Evolutionary conservation across 2,329 filamentous ascomycete genomes (phyloP).

Genomic region (Paecilomyces variotii): DNA sequence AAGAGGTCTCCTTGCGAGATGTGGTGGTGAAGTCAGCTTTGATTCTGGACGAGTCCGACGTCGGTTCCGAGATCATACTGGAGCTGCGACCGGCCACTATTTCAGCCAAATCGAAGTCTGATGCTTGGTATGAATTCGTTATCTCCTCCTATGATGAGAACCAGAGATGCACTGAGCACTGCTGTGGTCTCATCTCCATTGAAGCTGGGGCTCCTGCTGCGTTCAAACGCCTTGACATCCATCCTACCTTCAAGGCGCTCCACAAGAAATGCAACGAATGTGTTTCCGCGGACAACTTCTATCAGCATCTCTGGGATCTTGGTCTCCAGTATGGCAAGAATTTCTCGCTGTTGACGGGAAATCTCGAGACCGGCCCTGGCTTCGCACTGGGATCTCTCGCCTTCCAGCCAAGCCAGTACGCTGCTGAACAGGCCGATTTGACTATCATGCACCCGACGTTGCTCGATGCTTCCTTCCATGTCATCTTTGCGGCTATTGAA

Average conservation of each 20-base stretch:
- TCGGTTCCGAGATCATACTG: constrained; percentile 12
- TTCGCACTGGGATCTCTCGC: constrained; percentile 12
- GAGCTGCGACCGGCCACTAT: constrained; percentile 8
- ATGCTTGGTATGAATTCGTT: constrained; percentile 14
- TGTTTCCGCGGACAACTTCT: constrained; percentile 8
- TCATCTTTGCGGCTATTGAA: constrained; percentile 14
- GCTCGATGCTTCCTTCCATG: constrained; percentile 14
- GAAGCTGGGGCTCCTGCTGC: constrained; percentile 9
- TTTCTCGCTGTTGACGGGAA: constrained; percentile 12
- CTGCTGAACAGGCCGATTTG: constrained; percentile 1
- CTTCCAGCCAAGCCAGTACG: constrained; percentile 7
- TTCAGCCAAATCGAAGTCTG: constrained; percentile 9
- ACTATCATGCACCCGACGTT: constrained; percentile 14
- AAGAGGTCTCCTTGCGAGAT: neutral
- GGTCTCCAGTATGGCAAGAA: constrained; percentile 14
- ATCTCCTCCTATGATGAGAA: constrained; percentile 13
- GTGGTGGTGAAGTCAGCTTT: constrained; percentile 11
- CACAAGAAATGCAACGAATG: constrained; percentile 8
- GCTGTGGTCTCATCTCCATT: constrained; percentile 12
- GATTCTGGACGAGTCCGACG: constrained; percentile 10
- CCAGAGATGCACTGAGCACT: constrained; percentile 11
- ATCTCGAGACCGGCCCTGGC: constrained; percentile 13
- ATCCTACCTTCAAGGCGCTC: constrained; percentile 5
- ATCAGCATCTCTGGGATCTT: constrained; percentile 9
- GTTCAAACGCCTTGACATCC: constrained; percentile 4